phyloP scores from a whole-genome alignment of 257 asterid genomes.

The Nicotiana paniculata region DNA sequence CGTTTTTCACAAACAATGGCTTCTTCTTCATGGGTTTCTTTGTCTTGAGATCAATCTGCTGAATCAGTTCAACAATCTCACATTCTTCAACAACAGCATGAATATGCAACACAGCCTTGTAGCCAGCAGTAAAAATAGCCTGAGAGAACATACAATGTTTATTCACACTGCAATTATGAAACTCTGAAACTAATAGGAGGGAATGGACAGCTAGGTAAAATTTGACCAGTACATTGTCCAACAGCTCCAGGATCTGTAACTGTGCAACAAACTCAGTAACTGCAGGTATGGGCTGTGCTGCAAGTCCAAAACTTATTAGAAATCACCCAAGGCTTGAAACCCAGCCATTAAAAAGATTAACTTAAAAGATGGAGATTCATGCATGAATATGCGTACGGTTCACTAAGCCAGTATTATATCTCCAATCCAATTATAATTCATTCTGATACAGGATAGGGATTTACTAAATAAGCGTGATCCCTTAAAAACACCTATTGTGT shows the following conservation, averaged over 20 bases:
- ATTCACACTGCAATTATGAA: neutral
- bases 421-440: neutral
- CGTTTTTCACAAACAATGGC: conserved; percentile 83
- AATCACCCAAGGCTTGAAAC: neutral
- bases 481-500: neutral
- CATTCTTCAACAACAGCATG: conserved; percentile 93
- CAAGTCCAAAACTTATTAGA: conserved; percentile 11
- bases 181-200: neutral
- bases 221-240: conserved; percentile 60
- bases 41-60: conserved; percentile 80
- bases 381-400: neutral
- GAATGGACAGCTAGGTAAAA: neutral
- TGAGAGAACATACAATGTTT: conserved; percentile 20
- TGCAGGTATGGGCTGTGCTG: conserved; percentile 65
- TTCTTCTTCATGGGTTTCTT: conserved; percentile 69
- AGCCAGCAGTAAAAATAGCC: conserved; percentile 98
- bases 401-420: conserved; percentile 12
- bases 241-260: conserved; percentile 81
- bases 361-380: neutral
- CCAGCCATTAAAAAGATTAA: no score
- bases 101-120: conserved; percentile 92
- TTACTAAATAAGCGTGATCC: neutral
- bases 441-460: neutral
- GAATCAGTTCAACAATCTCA: conserved; percentile 73
- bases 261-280: conserved; percentile 83